Percentiles rank a stretch among this genome's conserved stretches.
Evolutionary conservation across 2,329 filamentous ascomycete genomes (phyloP).

Genomic region (Teratosphaeria gauchensis): DNA sequence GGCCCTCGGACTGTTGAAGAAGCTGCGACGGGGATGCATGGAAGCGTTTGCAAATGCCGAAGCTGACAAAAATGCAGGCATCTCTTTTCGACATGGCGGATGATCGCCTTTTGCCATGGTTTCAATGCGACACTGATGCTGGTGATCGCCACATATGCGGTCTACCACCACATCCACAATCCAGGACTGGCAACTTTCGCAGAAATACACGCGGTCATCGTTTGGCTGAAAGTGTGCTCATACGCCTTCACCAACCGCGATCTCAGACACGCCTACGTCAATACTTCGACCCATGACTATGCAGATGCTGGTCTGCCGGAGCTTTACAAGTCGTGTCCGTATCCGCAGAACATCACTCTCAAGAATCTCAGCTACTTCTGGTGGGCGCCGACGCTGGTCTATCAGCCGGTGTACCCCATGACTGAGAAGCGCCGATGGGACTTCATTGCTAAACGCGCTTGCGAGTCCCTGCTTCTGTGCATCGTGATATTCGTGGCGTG

Average conservation of each 20-base stretch:
- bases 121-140: constrained; percentile 77
- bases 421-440: constrained; percentile 72
- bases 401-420: constrained; percentile 92
- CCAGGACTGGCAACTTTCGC: constrained; percentile 86
- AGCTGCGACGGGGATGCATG: too few relatives aligned
- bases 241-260: constrained; percentile 97
- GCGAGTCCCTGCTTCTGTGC: constrained; percentile 65
- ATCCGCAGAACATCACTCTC: constrained; percentile 84
- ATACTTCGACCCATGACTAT: constrained; percentile 42
- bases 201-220: constrained; percentile 84
- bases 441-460: constrained; percentile 75
- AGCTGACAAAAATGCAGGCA: constrained; percentile 43
- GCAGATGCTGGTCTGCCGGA: constrained; percentile 65
- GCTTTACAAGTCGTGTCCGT: constrained; percentile 73
- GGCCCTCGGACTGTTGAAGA: too few relatives aligned
- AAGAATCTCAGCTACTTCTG: constrained; percentile 88
- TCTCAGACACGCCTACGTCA: constrained; percentile 75
- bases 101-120: constrained; percentile 66
- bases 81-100: constrained; percentile 54
- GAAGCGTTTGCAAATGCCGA: constrained; percentile 60
- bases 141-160: constrained; percentile 67
- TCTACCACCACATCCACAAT: constrained; percentile 88
- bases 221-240: constrained; percentile 91
- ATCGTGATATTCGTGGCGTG: constrained; percentile 78
- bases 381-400: constrained; percentile 93